phyloP scores from a whole-genome alignment of 148 eudicot species.

The Heliosperma pusillum region DNA sequence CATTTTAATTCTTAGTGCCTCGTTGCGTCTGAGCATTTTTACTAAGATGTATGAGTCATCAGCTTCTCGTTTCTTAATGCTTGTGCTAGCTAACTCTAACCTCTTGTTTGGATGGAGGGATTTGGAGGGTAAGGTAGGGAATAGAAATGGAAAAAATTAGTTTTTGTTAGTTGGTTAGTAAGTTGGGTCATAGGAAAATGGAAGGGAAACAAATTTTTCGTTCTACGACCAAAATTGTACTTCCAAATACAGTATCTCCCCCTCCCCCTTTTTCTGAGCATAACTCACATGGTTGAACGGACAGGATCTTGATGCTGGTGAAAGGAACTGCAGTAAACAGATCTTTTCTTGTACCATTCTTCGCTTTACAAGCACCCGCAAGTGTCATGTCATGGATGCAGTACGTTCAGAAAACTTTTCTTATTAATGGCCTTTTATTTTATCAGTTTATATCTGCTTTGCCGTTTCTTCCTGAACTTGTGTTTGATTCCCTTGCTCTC shows the following conservation, averaged over 20 bases:
- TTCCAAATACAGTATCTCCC: background rate
- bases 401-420: constrained; percentile 36
- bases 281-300: background rate
- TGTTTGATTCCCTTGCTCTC: constrained; percentile 7
- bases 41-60: background rate
- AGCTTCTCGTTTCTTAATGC: background rate
- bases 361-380: constrained; percentile 86
- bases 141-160: background rate
- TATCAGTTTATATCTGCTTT: too few relatives aligned
- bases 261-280: background rate
- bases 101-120: background rate
- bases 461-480: background rate
- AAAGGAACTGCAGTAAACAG: constrained; percentile 75
- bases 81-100: background rate
- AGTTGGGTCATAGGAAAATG: background rate
- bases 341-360: constrained; percentile 81
- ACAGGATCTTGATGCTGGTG: constrained; percentile 74
- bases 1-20: background rate
- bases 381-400: constrained; percentile 74
- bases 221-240: background rate
- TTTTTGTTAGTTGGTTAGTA: background rate
- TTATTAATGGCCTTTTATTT: background rate
- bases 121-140: background rate
- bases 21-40: background rate
- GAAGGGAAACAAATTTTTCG: background rate